Evolutionary conservation across 2,329 filamentous ascomycete genomes (phyloP), one percentile per base, ranked within the genome.

Genomic region (Didymella pinodella): DNA sequence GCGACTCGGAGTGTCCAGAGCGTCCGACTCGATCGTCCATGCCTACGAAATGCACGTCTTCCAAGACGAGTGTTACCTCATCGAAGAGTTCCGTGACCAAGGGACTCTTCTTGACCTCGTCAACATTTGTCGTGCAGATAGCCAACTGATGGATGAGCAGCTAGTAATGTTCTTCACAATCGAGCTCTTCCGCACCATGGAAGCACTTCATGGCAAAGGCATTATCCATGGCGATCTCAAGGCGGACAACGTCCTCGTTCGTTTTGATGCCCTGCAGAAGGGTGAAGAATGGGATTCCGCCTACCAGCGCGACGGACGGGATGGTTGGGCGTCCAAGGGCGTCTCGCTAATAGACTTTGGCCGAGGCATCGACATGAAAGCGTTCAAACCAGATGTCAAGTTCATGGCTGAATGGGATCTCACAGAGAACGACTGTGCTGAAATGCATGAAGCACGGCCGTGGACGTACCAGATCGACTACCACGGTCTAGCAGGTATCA

Each of bases 401-500:
- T 99, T 99, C 81, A 87, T 98, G 59, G 95, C 94, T 0, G 95
- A 99, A 79, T 99, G 95, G 95, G 91, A 95, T 77, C 93, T 92
- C 0, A 87, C 86, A 16, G 85, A 90, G 25, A 89, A 92, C 51
- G 95, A 99, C 78, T 99, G 95, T 77, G 90, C 91, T 18, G 95
- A 99, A 82, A 97, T 98, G 86, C 90, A 93, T 46, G 94, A 99
- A 79, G 86, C 92, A 56, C 86, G 94, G 0, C 93, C 93, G 0
- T 99, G 95, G 95, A 98, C 94, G 1, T 97, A 93, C 82, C 95
- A 99, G 76, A 92, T 97, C 66, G 95, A 99, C 80, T 96, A 98
- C 70, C 92, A 96, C 76, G 95, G 95, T 12, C 84, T 97, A 0
- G 95, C 95, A 0, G 93, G 92, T 4, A 91, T 92, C 25, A 83